Evolutionary conservation across 257 asterid genomes (phyloP), one percentile per base, ranked within the genome.

Genomic region (Cynanchum wilfordii): DNA sequence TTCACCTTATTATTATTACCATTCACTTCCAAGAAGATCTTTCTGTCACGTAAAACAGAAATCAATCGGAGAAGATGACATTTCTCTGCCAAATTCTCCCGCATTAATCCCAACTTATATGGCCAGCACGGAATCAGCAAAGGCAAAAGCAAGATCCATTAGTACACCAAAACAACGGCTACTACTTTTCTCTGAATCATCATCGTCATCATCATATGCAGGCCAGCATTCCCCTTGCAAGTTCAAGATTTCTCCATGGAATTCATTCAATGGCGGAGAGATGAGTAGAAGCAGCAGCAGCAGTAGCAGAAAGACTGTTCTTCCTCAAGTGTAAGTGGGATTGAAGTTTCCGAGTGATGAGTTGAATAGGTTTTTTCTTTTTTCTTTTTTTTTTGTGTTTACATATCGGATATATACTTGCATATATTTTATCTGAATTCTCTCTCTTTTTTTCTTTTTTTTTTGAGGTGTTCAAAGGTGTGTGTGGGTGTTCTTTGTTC

Each of bases 61-160:
- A 73, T 84, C 89, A 47, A 85, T 78, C 15, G 78, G 87, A 9
- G 95, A 86, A 10, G 95, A 88, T 27, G 90, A 85, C 50, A 76
- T 81, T 66, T 87, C 91, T 11, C 67, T 86, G 65, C 90, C 85
- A 8, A 82, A 81, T 80, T 92, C 95, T 69, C 96, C 96, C 0
- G 75, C 67, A 66, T 85, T 33, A 33, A 3, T 84, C 49, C 93
- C 93, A 65, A 71, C 91, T n/a, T 90, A 90, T 81, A 90, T 92
- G 97, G 90, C 91, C 38, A 75, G 93, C 57, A 90, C 98, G 25
- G 86, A 89, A 83, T 92, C 98, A 50, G 93, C 98, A 4, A 90
- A 81, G 85, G 98, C 98, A 55, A 90, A 86, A 86, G 63, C 84
- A 9, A 87, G 96, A 64, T 93, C 97, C 10, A 75, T 83, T 51